Evolutionary conservation across 805 yeast genomes (phyloP).

Genomic region (Starmerella sp.): DNA sequence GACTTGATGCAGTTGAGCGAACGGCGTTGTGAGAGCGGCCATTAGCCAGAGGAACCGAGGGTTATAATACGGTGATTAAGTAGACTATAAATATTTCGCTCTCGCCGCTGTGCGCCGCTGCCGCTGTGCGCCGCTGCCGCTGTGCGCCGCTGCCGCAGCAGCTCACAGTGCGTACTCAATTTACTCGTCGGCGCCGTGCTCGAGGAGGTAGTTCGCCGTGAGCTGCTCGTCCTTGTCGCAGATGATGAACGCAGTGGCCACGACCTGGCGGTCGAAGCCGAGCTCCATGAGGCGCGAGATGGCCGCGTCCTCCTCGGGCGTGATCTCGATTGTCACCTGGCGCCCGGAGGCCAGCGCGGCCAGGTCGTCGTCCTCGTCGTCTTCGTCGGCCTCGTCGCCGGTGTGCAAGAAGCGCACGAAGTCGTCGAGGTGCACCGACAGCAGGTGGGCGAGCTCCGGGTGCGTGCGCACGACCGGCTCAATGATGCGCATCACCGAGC

Average conservation of each 20-base stretch:
- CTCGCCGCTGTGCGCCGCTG: no score
- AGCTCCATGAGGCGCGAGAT: conserved; percentile 79
- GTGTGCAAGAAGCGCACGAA: conserved; percentile 63
- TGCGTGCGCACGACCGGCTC: conserved; percentile 70
- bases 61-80: no score
- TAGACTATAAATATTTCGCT: no score
- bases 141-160: no score
- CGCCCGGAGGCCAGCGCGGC: conserved; percentile 1
- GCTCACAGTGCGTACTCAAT: no score
- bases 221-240: conserved; percentile 96
- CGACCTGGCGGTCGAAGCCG: conserved; percentile 82
- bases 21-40: no score
- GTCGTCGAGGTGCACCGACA: conserved; percentile 60
- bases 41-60: no score
- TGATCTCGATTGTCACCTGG: conserved; percentile 36
- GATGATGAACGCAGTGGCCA: conserved; percentile 89
- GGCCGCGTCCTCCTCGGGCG: conserved; percentile 82
- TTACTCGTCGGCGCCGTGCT: conserved; percentile 29
- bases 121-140: no score
- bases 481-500: conserved; percentile 69
- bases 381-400: conserved; percentile 27
- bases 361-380: conserved; percentile 36
- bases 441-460: conserved; percentile 63
- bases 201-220: conserved; percentile 83
- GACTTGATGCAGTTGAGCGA: no score